Base-by-base conservation (phyloP, 2,329 filamentous ascomycete species). In the Arachnopeziza araneosa region DNA sequence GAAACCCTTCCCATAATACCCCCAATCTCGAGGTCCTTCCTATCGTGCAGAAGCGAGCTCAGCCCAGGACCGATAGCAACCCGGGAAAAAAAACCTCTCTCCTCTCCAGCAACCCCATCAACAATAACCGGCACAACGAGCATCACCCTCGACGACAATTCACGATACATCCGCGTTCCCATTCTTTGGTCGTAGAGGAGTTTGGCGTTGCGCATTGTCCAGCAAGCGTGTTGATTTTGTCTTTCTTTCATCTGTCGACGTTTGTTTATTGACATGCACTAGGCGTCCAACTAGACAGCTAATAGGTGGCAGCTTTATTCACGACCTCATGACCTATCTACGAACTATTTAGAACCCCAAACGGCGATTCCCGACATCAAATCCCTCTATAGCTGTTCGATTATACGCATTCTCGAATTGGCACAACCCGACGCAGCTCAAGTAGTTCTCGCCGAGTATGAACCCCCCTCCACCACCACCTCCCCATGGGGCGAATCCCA, bases 401-500 rank as follows among this genome's bases (percentile, higher is more conserved):
- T 44, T 19, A 5, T 19, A 44, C 36, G 17, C 6, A 6, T 44
- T 14, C 36, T 44, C 36, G 36, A 32, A 44, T 44, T 44, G 36
- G 36, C 36, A 44, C 36, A 44, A 44, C 17, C 36, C 17, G 6
- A 14, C 36, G 6, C 12, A 44, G 36, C 36, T 14, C 36, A 4
- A 8, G 36, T 44, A 44, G 36, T 12, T 44, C 36, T 17, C 36
- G 36, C 36, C 36, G 12, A 44, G 36, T 19, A 44, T 44, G 36
- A 44, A 44, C 17, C 17, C 36, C 36, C 88, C 88, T 32, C 85
- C 86, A 64, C 92, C 92, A 65, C 90, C 90, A 66, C 92, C 92
- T 72, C 91, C 91, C 64, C 92, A 96, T 77, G 91, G 92, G 75
- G 82, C 86, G 71, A 88, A 86, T 67, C 89, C 91, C 55, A 87